phyloP scores from a whole-genome alignment of 306 rosid genomes.

The Casuarina equisetifolia region DNA sequence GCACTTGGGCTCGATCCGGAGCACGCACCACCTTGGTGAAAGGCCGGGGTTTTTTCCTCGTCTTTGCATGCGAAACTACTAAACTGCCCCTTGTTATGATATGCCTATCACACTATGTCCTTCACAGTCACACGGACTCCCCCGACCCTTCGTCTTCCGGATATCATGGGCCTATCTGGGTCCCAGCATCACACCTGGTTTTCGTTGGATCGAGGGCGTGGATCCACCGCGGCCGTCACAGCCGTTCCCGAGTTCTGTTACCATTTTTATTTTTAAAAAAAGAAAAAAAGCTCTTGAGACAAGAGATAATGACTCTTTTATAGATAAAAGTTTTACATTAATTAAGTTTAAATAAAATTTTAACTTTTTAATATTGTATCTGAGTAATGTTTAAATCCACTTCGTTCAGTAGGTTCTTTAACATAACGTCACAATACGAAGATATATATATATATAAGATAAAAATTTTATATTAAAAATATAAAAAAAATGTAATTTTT shows the following conservation, averaged over 20 bases:
- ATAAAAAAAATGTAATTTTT: too few relatives aligned
- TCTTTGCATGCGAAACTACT: background rate
- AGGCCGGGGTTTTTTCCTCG: background rate
- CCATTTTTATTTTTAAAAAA: too few relatives aligned
- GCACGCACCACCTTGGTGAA: constrained; percentile 14
- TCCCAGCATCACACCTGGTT: background rate
- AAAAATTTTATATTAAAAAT: too few relatives aligned
- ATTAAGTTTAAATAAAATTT: too few relatives aligned
- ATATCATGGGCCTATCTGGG: constrained; percentile 5
- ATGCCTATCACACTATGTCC: background rate
- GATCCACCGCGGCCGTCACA: background rate
- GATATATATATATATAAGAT: too few relatives aligned
- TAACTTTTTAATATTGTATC: too few relatives aligned
- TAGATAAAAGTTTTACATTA: too few relatives aligned
- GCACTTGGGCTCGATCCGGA: constrained; percentile 6
- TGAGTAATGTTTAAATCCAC: too few relatives aligned
- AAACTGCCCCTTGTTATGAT: background rate
- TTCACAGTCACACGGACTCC: background rate
- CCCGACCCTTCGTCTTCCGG: background rate
- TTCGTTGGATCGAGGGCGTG: background rate
- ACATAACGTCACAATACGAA: too few relatives aligned
- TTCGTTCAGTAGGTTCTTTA: too few relatives aligned
- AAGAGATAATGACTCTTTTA: too few relatives aligned
- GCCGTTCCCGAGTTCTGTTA: background rate
- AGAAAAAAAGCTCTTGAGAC: too few relatives aligned